These are phyloP conservation scores for Rhipidocladum racemiflorum DNA, from an alignment of 176 grass and related monocot genomes.

Conservation along the genomic window DNA sequence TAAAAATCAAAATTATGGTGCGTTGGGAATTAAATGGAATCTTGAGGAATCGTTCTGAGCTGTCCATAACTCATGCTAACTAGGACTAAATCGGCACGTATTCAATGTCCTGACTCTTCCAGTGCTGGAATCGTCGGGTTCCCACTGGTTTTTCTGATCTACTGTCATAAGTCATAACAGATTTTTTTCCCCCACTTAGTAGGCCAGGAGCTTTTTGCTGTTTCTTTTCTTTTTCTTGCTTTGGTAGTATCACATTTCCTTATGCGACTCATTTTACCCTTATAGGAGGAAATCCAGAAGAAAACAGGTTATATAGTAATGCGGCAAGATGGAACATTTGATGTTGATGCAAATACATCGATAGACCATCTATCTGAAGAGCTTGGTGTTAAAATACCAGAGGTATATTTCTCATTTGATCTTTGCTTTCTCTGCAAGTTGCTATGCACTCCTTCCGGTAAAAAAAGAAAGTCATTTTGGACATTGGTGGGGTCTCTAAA, in stretches of 20 bases:
- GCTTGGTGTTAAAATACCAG: slow-evolving; percentile 90
- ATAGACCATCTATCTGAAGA: slow-evolving; percentile 94
- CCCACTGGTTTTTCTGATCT: background rate
- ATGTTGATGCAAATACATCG: slow-evolving; percentile 97
- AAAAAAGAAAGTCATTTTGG: background rate
- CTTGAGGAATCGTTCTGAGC: slow-evolving; percentile 4
- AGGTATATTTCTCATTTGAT: slow-evolving; percentile 54
- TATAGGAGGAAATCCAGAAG: slow-evolving; percentile 95
- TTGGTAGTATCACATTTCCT: slow-evolving; percentile 4
- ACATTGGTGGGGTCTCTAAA: background rate
- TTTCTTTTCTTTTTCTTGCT: background rate
- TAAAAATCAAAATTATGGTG: background rate
- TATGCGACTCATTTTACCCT: background rate
- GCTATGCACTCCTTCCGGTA: background rate
- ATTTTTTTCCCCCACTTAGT: background rate
- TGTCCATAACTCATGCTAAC: background rate
- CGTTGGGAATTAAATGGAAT: slow-evolving; percentile 2
- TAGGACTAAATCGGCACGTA: background rate
- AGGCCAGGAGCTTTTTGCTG: background rate
- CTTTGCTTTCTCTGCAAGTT: slow-evolving; percentile 5
- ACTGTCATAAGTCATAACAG: background rate
- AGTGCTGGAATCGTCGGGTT: background rate
- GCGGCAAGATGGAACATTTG: slow-evolving; percentile 86
- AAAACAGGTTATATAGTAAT: slow-evolving; percentile 96
- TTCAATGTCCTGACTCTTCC: background rate